Percentiles rank a stretch among this genome's conserved stretches.
phyloP scores from a whole-genome alignment of 331 rosid genomes.

The Dryas integrifolia region DNA sequence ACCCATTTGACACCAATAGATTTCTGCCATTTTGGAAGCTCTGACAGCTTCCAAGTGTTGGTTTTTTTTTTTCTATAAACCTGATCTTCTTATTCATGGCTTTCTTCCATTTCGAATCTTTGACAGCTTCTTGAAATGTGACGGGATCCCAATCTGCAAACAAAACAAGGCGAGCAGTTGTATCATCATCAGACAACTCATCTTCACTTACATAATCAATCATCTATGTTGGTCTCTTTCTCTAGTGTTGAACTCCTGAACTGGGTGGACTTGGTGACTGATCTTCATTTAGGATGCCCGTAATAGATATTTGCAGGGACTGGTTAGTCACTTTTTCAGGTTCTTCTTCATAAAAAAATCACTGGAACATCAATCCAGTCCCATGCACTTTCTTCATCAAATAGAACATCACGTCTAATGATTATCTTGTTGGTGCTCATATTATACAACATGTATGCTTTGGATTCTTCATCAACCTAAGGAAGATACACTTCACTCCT shows the following conservation, averaged over 20 bases:
- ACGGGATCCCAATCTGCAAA: neutral
- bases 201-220: neutral
- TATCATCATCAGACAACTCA: neutral
- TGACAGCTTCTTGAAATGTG: neutral
- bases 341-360: too few species aligned
- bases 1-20: slow-evolving; percentile 3
- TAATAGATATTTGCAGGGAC: too few species aligned
- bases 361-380: too few species aligned
- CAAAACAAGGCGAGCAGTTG: neutral
- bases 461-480: too few species aligned
- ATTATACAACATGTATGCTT: too few species aligned
- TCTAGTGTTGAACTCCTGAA: neutral
- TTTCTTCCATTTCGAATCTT: neutral
- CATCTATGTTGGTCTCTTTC: neutral
- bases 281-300: neutral
- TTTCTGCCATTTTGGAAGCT: neutral
- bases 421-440: too few species aligned
- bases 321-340: too few species aligned
- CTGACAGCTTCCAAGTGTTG: neutral
- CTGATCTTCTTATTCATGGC: neutral
- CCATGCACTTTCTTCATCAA: too few species aligned
- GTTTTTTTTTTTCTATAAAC: neutral
- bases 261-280: neutral
- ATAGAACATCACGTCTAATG: too few species aligned
- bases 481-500: too few species aligned